phyloP scores from a whole-genome alignment of 495 filamentous ascomycete species.

The Podospora pseudopauciseta region DNA sequence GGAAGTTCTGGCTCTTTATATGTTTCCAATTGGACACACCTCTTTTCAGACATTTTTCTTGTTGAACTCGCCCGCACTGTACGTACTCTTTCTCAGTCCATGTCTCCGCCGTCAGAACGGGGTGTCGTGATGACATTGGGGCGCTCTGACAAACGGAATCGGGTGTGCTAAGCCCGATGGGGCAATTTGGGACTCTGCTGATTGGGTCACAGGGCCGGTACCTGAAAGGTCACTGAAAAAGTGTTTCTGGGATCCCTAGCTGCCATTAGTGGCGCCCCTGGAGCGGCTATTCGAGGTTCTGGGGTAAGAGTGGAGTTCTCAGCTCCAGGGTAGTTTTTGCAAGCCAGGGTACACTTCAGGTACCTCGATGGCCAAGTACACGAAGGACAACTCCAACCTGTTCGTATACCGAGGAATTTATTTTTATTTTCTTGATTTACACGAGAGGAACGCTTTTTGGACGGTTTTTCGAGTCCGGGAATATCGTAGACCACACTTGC shows the following conservation, averaged over 20 bases:
- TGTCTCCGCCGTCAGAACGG: constrained; percentile 21
- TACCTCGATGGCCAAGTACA: background rate
- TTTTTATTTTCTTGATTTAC: background rate
- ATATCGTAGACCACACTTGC: background rate
- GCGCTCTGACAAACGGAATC: constrained; percentile 28
- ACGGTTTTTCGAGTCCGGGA: background rate
- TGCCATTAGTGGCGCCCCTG: constrained; percentile 21
- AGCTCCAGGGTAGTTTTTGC: background rate
- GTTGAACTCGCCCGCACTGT: background rate
- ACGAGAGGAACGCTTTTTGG: background rate
- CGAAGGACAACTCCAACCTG: background rate
- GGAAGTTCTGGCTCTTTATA: background rate
- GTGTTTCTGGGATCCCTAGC: constrained; percentile 15
- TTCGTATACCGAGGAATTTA: constrained; percentile 6
- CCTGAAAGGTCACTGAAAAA: constrained; percentile 25
- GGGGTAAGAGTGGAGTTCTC: constrained; percentile 7
- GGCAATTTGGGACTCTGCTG: constrained; percentile 28
- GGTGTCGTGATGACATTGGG: constrained; percentile 32
- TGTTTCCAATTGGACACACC: background rate
- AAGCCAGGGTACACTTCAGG: background rate
- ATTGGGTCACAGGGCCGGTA: constrained; percentile 36
- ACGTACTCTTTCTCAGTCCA: constrained; percentile 13
- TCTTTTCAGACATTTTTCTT: constrained; percentile 6
- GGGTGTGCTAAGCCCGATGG: constrained; percentile 25
- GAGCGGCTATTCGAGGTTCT: constrained; percentile 37